Conservation (phyloP, 495 filamentous ascomycete species). For the Daldinia vernicosa region DNA sequence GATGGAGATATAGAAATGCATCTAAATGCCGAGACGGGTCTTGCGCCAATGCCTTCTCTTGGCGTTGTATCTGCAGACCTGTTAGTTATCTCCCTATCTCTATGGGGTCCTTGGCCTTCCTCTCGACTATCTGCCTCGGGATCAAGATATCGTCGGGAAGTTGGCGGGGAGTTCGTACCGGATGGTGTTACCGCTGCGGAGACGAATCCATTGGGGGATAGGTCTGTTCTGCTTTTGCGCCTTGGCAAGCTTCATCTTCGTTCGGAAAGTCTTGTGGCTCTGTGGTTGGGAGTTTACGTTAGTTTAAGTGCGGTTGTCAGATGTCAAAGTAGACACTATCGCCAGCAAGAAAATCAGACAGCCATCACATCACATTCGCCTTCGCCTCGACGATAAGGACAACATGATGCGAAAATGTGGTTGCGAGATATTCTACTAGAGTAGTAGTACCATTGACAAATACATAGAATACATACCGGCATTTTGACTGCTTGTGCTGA, state of each 20-base stretch:
- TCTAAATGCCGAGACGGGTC: slow-evolving; percentile 98
- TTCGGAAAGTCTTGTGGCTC: slow-evolving; percentile 99
- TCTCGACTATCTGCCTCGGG: slow-evolving; percentile 6
- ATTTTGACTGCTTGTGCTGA: slow-evolving; percentile 73
- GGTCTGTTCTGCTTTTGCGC: slow-evolving; percentile 99
- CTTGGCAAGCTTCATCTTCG: slow-evolving; percentile 99
- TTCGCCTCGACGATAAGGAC: slow-evolving; percentile 7
- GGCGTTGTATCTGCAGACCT: slow-evolving; percentile 87
- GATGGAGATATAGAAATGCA: slow-evolving; percentile 45
- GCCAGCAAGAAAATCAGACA: neutral
- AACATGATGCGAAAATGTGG: neutral
- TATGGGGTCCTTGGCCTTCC: neutral
- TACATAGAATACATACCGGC: slow-evolving; percentile 69
- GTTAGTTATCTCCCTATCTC: slow-evolving; percentile 16
- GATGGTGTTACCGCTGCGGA: slow-evolving; percentile 98
- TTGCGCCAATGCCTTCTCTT: slow-evolving; percentile 99
- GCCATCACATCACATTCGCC: neutral
- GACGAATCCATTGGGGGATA: slow-evolving; percentile 99
- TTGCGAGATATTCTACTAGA: neutral
- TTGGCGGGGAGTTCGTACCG: slow-evolving; percentile 66
- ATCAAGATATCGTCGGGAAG: slow-evolving; percentile 7
- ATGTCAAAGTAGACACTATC: neutral
- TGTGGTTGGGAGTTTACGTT: slow-evolving; percentile 52
- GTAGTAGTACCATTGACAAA: neutral
- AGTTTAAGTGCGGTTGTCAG: slow-evolving; percentile 13